phyloP scores from a whole-genome alignment of 2,329 filamentous ascomycete genomes.

The Neofusicoccum laricinum region DNA sequence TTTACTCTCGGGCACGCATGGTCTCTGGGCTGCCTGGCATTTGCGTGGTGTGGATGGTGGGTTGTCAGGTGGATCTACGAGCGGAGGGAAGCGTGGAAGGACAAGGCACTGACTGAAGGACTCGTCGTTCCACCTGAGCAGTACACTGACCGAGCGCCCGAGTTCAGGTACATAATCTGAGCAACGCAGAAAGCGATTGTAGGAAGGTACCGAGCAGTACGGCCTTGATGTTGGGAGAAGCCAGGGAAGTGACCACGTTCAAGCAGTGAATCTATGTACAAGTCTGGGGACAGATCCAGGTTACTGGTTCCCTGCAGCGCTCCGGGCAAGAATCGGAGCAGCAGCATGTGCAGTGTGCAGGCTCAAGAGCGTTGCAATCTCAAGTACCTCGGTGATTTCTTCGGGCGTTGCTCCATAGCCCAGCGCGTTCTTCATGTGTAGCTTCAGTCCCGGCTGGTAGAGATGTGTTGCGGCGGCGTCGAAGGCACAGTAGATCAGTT shows the following conservation, averaged over 20 bases:
- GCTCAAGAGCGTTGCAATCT: conserved; percentile 40
- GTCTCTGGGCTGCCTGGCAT: conserved; percentile 33
- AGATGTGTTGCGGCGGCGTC: conserved; percentile 49
- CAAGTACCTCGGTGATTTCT: conserved; percentile 49
- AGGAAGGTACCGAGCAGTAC: not conserved
- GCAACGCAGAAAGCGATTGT: not conserved
- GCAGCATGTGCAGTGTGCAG: conserved; percentile 30
- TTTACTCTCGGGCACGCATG: conserved; percentile 35
- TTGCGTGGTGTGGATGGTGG: conserved; percentile 41
- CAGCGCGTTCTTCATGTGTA: conserved; percentile 50
- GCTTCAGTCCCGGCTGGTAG: conserved; percentile 45
- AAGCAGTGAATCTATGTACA: too few relatives aligned
- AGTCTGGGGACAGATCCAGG: too few relatives aligned
- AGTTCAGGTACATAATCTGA: not conserved
- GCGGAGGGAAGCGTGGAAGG: conserved; percentile 31
- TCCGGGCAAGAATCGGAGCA: conserved; percentile 21
- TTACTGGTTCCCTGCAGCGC: not conserved
- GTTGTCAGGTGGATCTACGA: conserved; percentile 31
- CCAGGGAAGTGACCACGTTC: too few relatives aligned
- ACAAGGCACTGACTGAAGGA: conserved; percentile 25
- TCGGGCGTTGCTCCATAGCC: conserved; percentile 45
- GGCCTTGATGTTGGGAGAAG: not conserved
- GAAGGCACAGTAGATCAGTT: conserved; percentile 50
- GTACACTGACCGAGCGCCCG: not conserved
- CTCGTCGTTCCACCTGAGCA: not conserved